phyloP scores from a whole-genome alignment of 2,329 filamentous ascomycete genomes.

The Verticillium tricorpus region DNA sequence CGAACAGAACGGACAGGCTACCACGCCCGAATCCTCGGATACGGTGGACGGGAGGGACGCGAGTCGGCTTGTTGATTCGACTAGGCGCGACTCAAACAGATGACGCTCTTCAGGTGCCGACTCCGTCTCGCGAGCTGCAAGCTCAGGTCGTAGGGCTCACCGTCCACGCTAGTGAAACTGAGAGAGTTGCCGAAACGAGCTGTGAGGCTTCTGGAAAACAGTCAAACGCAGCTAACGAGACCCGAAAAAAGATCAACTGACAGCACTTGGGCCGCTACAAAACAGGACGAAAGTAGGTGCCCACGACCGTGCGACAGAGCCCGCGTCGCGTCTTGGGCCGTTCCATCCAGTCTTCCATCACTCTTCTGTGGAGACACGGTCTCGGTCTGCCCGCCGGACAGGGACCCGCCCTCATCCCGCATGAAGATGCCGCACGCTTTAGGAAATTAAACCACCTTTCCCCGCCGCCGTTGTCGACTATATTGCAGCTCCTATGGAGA shows the following conservation, averaged over 20 bases:
- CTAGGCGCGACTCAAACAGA: background rate
- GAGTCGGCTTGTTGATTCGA: background rate
- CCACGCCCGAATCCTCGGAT: background rate
- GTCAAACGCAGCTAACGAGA: background rate
- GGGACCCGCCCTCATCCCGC: conserved; percentile 23
- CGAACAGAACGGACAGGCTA: background rate
- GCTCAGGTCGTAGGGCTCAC: background rate
- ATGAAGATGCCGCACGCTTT: conserved; percentile 37
- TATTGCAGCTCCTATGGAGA: conserved; percentile 33
- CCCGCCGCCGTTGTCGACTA: conserved; percentile 27
- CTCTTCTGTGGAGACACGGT: conserved; percentile 33
- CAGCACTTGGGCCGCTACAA: background rate
- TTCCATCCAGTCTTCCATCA: conserved; percentile 30
- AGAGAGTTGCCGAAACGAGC: background rate
- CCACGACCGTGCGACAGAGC: background rate
- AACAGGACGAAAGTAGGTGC: background rate
- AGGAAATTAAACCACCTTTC: conserved; percentile 36
- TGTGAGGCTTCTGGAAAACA: background rate
- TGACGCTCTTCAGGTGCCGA: background rate
- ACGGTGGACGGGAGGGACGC: background rate
- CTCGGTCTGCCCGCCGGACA: background rate
- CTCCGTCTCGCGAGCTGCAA: background rate
- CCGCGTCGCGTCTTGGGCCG: background rate
- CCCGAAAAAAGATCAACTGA: background rate
- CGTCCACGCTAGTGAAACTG: background rate